Evolutionary conservation across 495 filamentous ascomycete species (phyloP).

Genomic region (Amorphotheca resinae): DNA sequence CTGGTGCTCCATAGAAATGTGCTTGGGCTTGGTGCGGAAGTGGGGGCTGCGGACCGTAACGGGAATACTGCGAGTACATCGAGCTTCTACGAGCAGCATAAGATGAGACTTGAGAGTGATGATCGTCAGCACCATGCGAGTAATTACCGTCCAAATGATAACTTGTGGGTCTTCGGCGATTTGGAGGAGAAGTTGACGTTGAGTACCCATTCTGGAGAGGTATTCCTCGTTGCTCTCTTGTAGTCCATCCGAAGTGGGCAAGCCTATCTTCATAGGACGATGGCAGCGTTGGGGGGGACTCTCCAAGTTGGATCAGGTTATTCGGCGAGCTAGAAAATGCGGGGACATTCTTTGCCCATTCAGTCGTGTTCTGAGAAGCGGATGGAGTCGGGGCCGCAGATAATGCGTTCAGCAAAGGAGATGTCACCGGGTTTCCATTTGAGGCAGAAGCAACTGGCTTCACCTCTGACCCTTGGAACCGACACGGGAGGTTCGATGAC

Average conservation of each 20-base stretch:
- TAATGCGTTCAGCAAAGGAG: constrained; percentile 19
- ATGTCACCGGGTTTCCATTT: constrained; percentile 14
- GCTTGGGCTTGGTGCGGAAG: constrained; percentile 72
- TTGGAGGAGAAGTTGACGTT: constrained; percentile 36
- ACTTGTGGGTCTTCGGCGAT: constrained; percentile 34
- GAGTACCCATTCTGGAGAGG: constrained; percentile 20
- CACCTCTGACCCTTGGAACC: constrained; percentile 16
- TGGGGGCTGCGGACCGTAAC: constrained; percentile 38
- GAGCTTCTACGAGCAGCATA: constrained; percentile 38
- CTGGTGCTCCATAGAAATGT: constrained; percentile 52
- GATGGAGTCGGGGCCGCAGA: constrained; percentile 13
- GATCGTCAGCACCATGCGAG: constrained; percentile 25
- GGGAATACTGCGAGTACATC: constrained; percentile 42
- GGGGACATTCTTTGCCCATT: constrained; percentile 37
- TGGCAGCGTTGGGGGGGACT: constrained; percentile 39
- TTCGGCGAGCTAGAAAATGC: constrained; percentile 40
- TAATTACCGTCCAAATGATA: constrained; percentile 38
- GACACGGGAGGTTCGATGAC: constrained; percentile 3
- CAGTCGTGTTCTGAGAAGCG: constrained; percentile 28
- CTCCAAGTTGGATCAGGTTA: constrained; percentile 40
- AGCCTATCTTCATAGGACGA: constrained; percentile 42
- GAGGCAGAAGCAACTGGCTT: constrained; percentile 10
- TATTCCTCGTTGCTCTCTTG: constrained; percentile 22
- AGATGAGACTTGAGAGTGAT: constrained; percentile 30
- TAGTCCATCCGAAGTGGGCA: constrained; percentile 22